A percentile compares a stretch with the other conserved stretches of the same genome.
phyloP scores from a whole-genome alignment of 768 basidiomycete genomes.

The Albatrellus ellisii region DNA sequence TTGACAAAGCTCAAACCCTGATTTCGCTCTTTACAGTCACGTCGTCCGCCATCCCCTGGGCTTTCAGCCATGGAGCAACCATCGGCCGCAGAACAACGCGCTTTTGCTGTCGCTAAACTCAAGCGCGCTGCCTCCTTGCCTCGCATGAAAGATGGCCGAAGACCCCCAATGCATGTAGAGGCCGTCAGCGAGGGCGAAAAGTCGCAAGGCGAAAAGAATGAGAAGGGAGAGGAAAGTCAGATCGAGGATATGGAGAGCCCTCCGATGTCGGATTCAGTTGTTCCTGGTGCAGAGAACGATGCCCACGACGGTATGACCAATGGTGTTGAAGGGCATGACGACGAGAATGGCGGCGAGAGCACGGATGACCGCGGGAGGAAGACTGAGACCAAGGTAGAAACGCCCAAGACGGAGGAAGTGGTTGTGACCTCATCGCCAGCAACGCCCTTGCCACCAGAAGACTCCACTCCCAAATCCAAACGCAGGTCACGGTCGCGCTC shows the following conservation, averaged over 20 bases:
- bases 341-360: constrained; percentile 2
- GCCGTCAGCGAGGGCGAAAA: constrained; percentile 77
- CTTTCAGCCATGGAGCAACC: constrained; percentile 23
- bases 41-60: not conserved
- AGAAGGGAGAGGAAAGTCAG: constrained; percentile 10
- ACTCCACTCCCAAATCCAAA: constrained; percentile 31
- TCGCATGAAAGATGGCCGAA: constrained; percentile 79
- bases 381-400: constrained; percentile 10
- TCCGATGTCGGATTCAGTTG: constrained; percentile 2
- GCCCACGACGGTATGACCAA: too few relatives aligned
- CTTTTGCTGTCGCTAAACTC: constrained; percentile 78
- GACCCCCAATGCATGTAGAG: constrained; percentile 79
- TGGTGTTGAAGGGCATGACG: too few relatives aligned
- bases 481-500: constrained; percentile 64
- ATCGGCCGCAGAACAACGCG: constrained; percentile 63
- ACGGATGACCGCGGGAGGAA: not conserved
- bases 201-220: constrained; percentile 21
- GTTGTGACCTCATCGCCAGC: constrained; percentile 10
- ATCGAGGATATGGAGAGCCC: not conserved
- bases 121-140: constrained; percentile 88
- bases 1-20: too few relatives aligned
- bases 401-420: constrained; percentile 16
- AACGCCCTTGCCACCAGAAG: constrained; percentile 14
- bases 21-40: not conserved
- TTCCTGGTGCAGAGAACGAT: too few relatives aligned